phyloP scores from a whole-genome alignment of 2,329 filamentous ascomycete species.

The Penicillium rolfsii region DNA sequence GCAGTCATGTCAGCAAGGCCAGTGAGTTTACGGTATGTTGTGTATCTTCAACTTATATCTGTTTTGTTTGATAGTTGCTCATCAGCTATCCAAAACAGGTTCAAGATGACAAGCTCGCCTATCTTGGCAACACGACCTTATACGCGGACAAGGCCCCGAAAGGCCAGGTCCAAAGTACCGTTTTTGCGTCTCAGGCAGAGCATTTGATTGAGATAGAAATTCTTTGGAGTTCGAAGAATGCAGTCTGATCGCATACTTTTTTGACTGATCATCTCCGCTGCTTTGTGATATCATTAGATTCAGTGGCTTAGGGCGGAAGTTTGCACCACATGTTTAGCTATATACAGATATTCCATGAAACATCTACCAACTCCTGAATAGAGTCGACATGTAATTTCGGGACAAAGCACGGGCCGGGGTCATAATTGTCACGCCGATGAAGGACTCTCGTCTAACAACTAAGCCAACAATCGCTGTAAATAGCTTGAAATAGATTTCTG shows the following conservation, averaged over 20 bases:
- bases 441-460: background rate
- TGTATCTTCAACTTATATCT: background rate
- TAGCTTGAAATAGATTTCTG: background rate
- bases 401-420: background rate
- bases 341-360: background rate
- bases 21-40: slow-evolving; percentile 38
- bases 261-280: background rate
- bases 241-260: background rate
- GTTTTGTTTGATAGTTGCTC: background rate
- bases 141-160: slow-evolving; percentile 45
- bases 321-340: background rate
- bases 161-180: slow-evolving; percentile 38
- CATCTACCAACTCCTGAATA: background rate
- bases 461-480: background rate
- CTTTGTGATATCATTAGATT: slow-evolving; percentile 1
- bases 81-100: slow-evolving; percentile 25
- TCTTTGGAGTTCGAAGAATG: slow-evolving; percentile 33
- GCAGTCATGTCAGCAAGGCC: slow-evolving; percentile 34
- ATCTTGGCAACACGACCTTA: slow-evolving; percentile 41
- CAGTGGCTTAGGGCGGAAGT: background rate
- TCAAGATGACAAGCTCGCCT: slow-evolving; percentile 39
- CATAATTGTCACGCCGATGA: background rate
- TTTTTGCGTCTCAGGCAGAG: slow-evolving; percentile 37
- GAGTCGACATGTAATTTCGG: background rate
- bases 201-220: slow-evolving; percentile 42